phyloP scores from a whole-genome alignment of 202 grass and related monocot genomes.

The Schoenoplectus tabernaemontani region DNA sequence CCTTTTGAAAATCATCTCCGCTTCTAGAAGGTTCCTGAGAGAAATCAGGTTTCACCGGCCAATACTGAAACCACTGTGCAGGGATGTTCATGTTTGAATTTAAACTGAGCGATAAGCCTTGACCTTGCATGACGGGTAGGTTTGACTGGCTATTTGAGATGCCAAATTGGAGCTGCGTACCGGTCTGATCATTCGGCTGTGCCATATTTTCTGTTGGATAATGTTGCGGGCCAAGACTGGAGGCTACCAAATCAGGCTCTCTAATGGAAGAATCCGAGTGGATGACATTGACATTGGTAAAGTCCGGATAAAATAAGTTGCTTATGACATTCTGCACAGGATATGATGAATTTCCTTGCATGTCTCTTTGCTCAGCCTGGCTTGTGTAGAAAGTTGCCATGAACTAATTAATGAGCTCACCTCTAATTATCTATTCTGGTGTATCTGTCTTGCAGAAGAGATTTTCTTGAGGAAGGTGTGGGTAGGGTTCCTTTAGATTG shows the following conservation, averaged over 20 bases:
- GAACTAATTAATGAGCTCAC: conserved; percentile 2
- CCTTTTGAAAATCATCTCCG: conserved; percentile 31
- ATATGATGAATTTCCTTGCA: conserved; percentile 46
- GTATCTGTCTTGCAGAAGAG: background rate
- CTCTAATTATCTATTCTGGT: background rate
- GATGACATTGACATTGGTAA: conserved; percentile 45
- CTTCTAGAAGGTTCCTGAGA: conserved; percentile 48
- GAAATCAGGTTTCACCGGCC: conserved; percentile 44
- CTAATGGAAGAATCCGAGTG: conserved; percentile 45
- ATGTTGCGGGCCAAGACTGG: conserved; percentile 26
- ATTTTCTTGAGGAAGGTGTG: background rate
- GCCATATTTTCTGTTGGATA: conserved; percentile 18
- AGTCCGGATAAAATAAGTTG: conserved; percentile 59
- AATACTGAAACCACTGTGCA: conserved; percentile 63
- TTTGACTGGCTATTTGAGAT: conserved; percentile 54
- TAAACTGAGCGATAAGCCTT: conserved; percentile 88
- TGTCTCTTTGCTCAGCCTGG: conserved; percentile 60
- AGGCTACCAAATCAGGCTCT: conserved; percentile 42
- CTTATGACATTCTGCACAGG: conserved; percentile 45
- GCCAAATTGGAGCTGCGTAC: conserved; percentile 48
- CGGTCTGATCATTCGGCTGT: conserved; percentile 32
- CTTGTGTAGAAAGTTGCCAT: conserved; percentile 80
- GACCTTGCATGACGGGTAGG: conserved; percentile 45
- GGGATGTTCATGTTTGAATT: conserved; percentile 54
- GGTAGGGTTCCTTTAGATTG: background rate